Evolutionary conservation across 768 basidiomycete genomes (phyloP).

Genomic region (Suillus subalutaceus): DNA sequence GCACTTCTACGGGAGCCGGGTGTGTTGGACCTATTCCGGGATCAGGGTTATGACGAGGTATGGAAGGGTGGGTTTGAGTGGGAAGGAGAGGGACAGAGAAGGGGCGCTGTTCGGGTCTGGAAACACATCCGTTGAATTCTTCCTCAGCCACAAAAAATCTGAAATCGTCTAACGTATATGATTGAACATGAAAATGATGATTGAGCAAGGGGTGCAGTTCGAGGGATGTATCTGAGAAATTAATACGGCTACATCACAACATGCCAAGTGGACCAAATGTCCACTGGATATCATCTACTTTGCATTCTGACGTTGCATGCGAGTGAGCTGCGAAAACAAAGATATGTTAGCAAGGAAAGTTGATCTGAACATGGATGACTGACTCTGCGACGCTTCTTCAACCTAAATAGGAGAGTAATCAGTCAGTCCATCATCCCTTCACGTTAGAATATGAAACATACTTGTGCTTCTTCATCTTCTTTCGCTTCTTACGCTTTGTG

Average conservation of each 20-base stretch:
- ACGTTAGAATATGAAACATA: constrained; percentile 42
- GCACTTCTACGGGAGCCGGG: constrained; percentile 61
- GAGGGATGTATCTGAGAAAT: background rate
- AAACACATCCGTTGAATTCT: constrained; percentile 23
- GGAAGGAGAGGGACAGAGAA: constrained; percentile 60
- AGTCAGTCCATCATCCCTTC: constrained; percentile 11
- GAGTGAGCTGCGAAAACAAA: constrained; percentile 44
- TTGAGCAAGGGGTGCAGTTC: background rate
- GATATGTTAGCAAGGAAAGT: constrained; percentile 20
- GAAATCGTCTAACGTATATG: background rate
- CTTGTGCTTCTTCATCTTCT: constrained; percentile 99
- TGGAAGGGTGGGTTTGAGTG: constrained; percentile 77
- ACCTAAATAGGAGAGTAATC: constrained; percentile 43
- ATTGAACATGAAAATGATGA: constrained; percentile 6
- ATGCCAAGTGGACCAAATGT: constrained; percentile 3
- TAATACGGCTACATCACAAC: constrained; percentile 3
- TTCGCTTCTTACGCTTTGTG: constrained; percentile 80
- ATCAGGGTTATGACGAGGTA: constrained; percentile 64
- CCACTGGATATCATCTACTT: constrained; percentile 23
- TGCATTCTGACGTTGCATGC: constrained; percentile 34
- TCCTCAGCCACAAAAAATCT: background rate
- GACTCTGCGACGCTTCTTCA: constrained; percentile 90
- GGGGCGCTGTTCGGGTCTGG: constrained; percentile 77
- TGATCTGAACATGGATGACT: constrained; percentile 26
- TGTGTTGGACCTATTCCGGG: constrained; percentile 48